Evolutionary conservation across 2,329 filamentous ascomycete genomes (phyloP), one percentile per base, ranked within the genome.

Genomic region (Pseudonectria foliicola): DNA sequence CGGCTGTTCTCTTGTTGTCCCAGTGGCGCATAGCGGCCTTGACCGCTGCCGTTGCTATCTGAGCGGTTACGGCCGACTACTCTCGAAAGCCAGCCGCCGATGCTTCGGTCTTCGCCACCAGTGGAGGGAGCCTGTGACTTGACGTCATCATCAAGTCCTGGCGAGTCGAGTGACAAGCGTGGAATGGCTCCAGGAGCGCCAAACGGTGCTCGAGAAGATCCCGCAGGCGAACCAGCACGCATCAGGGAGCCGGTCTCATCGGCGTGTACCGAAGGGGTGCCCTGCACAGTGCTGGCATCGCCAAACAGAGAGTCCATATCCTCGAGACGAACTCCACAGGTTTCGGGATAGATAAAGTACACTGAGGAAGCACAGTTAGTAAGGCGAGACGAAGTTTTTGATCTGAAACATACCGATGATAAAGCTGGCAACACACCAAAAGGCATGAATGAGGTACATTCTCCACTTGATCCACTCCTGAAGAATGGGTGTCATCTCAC

Each of bases 301-400:
- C 92, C 92, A 54, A 98, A 98, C 12, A 98, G 66, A 3, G 79
- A 75, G 57, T 94, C 86, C 92, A 98, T 98, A 49, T 98, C 92
- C 63, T 98, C 92, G 33, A 98, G 73, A 38, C 89, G 82, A 38
- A 98, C 81, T 52, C 93, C 93, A 48, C 89, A 92, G 0, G 92
- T 98, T 63, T 98, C 92, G 21, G 92, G 92, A 59, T 96, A 98
- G 48, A 95, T 77, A 63, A 96, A 96, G 64, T 90, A 98, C 7
- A 98, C 92, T 95, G 8, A 25, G 5, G 5, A 14, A n/a, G 13
- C 2, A n/a, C 7, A 13, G 38, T 53, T 11, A 53, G 37, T 26
- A 45, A 10, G 11, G 4, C 8, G 11, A 16, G 15, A 27, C 57
- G 45, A 57, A 39, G 34, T 28, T 35, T 41, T 33, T 25, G 26